Evolutionary conservation across 176 grass and related monocot species (phyloP).

Genomic region (Puccinellia tenuiflora): DNA sequence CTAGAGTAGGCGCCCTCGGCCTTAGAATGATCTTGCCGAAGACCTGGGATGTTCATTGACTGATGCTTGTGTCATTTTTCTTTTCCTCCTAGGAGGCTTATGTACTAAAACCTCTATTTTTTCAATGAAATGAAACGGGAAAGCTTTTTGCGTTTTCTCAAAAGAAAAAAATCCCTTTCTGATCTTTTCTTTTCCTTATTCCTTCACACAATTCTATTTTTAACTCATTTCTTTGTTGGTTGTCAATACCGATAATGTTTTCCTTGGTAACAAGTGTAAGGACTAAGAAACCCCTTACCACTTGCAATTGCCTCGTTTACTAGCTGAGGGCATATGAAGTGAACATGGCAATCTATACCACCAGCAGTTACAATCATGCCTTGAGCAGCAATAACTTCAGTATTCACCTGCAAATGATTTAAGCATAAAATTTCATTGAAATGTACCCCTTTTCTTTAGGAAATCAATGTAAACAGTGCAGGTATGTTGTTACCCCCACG

Average conservation of each 20-base stretch:
- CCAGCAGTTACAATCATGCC: constrained; percentile 94
- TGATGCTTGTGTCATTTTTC: no score
- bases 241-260: background rate
- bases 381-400: constrained; percentile 91
- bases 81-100: no score
- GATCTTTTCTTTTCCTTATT: background rate
- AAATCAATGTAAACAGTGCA: constrained; percentile 17
- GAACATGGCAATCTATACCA: constrained; percentile 95
- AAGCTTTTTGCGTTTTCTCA: no score
- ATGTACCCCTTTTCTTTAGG: background rate
- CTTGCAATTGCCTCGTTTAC: constrained; percentile 79
- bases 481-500: constrained; percentile 66
- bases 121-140: no score
- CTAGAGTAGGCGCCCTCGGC: no score
- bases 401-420: constrained; percentile 62
- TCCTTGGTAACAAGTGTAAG: background rate
- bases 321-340: constrained; percentile 96
- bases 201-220: background rate
- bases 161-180: no score
- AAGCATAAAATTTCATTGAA: background rate
- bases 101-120: no score
- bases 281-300: constrained; percentile 52
- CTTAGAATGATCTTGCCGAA: no score
- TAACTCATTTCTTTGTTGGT: background rate
- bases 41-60: no score